Base-by-base conservation (phyloP, 1,284 basidiomycete genomes). In the Ustanciosporium gigantosporum region DNA sequence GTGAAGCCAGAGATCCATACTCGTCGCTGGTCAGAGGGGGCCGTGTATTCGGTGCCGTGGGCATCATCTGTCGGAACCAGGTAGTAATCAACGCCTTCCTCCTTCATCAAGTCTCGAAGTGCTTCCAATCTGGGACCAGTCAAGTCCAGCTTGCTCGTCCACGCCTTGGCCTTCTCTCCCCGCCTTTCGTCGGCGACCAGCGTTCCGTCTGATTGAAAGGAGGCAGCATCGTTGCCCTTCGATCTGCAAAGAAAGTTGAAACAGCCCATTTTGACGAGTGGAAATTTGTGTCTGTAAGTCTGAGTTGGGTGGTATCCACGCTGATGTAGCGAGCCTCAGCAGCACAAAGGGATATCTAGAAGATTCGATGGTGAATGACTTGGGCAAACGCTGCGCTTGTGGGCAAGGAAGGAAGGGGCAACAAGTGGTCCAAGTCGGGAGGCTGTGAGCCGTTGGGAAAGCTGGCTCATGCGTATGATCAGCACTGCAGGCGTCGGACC, bases 41-140 rank as follows among this genome's bases (percentile, higher is more conserved):
- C 86, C 11, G 92, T 87, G 60, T 90, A 91, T 77, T 95, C 92
- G 4, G 90, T 91, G 49, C 86, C 86, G 76, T 95, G 91, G 9
- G 90, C 87, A 76, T 95, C 91, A 75, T 90, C 89, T 43, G 84
- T 87, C 2, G 90, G 89, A 24, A 94, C 81, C 46, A 88, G 74
- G 66, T 77, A 76, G 42, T 59, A 62, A 25, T 73, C 58, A 23
- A 73, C 25, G 1, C 37, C 36, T 20, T 66, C 66, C 9, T 57
- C 48, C 3, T 55, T 39, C 68, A 76, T 68, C n/a, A 50, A 45
- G 34, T 48, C 38, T 13, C 69, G 65, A 5, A 70, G 78, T 41
- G 87, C 85, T 1, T 82, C 81, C 36, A 95, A 79, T 22, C 87
- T 65, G 2, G 41, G 40, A 1, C 58, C 64, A 4, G 64, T 67